Conservation (phyloP, 148 eudicot genomes). For the Camellia japonica region DNA sequence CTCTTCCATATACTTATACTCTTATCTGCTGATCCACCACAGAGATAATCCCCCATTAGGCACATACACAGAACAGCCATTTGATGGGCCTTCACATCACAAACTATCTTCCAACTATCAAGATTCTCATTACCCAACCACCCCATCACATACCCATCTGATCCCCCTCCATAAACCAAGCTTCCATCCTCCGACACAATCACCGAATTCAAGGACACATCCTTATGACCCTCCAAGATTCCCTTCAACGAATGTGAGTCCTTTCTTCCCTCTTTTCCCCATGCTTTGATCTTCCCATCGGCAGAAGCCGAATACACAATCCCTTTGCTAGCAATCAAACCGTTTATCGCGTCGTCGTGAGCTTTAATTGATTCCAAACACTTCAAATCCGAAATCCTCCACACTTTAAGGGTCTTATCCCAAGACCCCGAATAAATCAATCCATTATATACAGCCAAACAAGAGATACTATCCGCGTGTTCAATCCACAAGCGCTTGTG, state of each 20-base stretch:
- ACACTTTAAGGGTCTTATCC: slow-evolving; percentile 84
- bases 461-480: slow-evolving; percentile 79
- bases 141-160: slow-evolving; percentile 75
- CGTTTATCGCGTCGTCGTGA: slow-evolving; percentile 82
- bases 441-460: slow-evolving; percentile 57
- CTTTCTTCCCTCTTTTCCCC: slow-evolving; percentile 30
- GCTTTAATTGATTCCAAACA: slow-evolving; percentile 85
- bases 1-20: slow-evolving; percentile 70
- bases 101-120: slow-evolving; percentile 48
- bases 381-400: slow-evolving; percentile 67
- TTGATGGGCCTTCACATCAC: slow-evolving; percentile 67
- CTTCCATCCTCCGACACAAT: slow-evolving; percentile 37
- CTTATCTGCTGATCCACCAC: slow-evolving; percentile 83
- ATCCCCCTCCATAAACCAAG: slow-evolving; percentile 65
- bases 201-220: slow-evolving; percentile 56
- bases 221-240: slow-evolving; percentile 57
- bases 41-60: slow-evolving; percentile 51
- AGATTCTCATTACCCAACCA: slow-evolving; percentile 43
- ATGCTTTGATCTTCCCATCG: slow-evolving; percentile 73
- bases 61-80: slow-evolving; percentile 76
- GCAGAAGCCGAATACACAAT: slow-evolving; percentile 70
- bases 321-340: slow-evolving; percentile 38
- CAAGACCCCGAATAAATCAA: slow-evolving; percentile 88
- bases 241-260: slow-evolving; percentile 38
- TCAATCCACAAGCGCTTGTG: slow-evolving; percentile 86